These are phyloP conservation scores for Mucor saturninus DNA, from an alignment of 371 early-diverging fungal genomes.

Conservation along the genomic window DNA sequence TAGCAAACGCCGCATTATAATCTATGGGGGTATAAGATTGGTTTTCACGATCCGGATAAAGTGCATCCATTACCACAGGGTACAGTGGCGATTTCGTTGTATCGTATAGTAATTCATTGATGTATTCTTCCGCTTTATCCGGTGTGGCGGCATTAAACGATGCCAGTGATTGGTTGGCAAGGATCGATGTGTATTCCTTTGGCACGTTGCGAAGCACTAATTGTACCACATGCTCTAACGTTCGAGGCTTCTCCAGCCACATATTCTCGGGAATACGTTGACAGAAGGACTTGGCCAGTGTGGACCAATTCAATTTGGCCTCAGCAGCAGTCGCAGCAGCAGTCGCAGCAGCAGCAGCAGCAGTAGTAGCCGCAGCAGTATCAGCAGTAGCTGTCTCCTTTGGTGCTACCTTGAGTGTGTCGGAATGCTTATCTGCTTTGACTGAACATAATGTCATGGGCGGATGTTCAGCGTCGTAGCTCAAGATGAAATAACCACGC, in stretches of 20 bases:
- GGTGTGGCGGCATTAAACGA: conserved; percentile 35
- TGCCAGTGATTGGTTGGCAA: conserved; percentile 46
- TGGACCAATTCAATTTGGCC: conserved; percentile 51
- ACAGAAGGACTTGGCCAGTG: conserved; percentile 52
- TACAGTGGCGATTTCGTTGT: conserved; percentile 50
- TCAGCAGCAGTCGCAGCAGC: not conserved
- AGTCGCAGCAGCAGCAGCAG: not conserved
- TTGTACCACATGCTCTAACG: conserved; percentile 48
- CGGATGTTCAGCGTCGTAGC: conserved; percentile 51
- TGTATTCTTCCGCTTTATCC: conserved; percentile 40
- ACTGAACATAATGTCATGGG: conserved; percentile 49
- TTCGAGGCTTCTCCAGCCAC: conserved; percentile 55
- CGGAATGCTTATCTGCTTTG: not conserved
- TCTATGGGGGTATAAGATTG: conserved; percentile 24
- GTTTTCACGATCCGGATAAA: conserved; percentile 36
- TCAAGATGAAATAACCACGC: conserved; percentile 85
- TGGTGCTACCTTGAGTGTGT: not conserved
- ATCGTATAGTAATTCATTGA: conserved; percentile 43
- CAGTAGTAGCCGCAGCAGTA: no score
- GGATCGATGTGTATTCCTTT: conserved; percentile 46
- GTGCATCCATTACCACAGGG: conserved; percentile 44
- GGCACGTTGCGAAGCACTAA: conserved; percentile 55
- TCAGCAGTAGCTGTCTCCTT: not conserved
- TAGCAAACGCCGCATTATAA: conserved; percentile 42
- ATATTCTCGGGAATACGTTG: conserved; percentile 56